Conservation (phyloP, 352 stramenopile genomes). For the Pythium plurisporium region DNA sequence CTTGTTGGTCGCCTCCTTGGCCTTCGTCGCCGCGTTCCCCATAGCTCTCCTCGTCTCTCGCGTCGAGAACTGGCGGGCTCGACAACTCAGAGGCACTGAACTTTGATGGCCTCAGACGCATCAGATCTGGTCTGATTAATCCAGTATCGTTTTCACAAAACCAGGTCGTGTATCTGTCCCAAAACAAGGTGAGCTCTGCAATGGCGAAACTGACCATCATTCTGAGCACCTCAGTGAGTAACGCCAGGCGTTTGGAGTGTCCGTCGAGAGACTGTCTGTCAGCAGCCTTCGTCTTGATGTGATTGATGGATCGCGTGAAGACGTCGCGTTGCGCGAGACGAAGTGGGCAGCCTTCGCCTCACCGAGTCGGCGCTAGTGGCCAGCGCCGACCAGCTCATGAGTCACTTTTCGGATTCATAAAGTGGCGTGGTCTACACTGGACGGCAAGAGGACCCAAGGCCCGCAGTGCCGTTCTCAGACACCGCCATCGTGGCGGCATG, state of each 20-base stretch:
- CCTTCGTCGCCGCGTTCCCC: conserved; percentile 57
- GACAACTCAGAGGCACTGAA: conserved; percentile 7
- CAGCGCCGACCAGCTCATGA: no score
- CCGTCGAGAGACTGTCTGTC: no score
- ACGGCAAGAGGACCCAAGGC: no score
- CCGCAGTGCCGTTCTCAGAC: no score
- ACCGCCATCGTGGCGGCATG: no score
- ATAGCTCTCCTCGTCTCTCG: conserved; percentile 21
- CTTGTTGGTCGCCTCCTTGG: conserved; percentile 64
- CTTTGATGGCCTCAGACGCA: background rate
- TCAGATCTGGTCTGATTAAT: no score
- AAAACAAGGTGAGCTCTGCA: background rate
- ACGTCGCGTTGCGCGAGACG: conserved; percentile 6
- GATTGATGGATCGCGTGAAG: conserved; percentile 2
- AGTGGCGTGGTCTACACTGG: no score
- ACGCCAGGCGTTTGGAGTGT: no score
- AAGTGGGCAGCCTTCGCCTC: background rate
- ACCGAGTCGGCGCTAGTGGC: background rate
- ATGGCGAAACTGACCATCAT: background rate
- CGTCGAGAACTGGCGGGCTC: background rate
- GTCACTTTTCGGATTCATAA: no score
- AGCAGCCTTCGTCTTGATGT: no score
- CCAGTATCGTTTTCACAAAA: background rate
- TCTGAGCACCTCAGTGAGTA: no score
- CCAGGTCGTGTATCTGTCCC: background rate